A percentile compares a stretch with the other conserved stretches of the same genome.
phyloP scores from a whole-genome alignment of 116 monocot genomes.

The Zostera marina region DNA sequence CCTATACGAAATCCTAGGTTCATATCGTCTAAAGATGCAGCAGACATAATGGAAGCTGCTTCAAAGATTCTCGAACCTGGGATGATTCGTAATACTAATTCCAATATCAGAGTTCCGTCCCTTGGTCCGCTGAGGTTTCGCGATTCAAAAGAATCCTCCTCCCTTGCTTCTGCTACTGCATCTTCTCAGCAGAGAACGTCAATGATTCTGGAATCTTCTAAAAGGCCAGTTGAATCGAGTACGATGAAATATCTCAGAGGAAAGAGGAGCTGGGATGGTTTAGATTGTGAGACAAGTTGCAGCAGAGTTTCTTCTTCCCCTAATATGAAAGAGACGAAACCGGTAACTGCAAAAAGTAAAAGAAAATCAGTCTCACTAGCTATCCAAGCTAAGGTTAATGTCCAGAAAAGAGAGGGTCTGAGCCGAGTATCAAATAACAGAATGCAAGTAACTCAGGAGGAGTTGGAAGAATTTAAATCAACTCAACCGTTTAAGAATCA shows the following conservation, averaged over 20 bases:
- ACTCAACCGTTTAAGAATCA: slow-evolving; percentile 42
- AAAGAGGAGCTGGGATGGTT: slow-evolving; percentile 46
- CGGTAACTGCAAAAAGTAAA: slow-evolving; percentile 20
- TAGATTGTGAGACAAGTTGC: slow-evolving; percentile 22
- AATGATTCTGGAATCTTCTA: slow-evolving; percentile 32
- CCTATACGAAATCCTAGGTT: slow-evolving; percentile 78
- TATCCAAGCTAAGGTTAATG: slow-evolving; percentile 96
- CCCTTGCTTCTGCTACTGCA: not conserved
- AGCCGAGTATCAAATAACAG: slow-evolving; percentile 13
- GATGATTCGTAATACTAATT: slow-evolving; percentile 10
- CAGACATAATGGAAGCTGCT: slow-evolving; percentile 90
- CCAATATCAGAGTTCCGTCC: slow-evolving; percentile 28
- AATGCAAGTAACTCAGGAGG: slow-evolving; percentile 15
- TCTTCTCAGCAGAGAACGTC: slow-evolving; percentile 33
- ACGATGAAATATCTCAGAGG: slow-evolving; percentile 36
- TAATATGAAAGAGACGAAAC: slow-evolving; percentile 19
- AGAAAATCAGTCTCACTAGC: slow-evolving; percentile 76
- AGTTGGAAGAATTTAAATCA: slow-evolving; percentile 21
- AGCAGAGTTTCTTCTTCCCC: slow-evolving; percentile 27
- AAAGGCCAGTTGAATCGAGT: slow-evolving; percentile 25
- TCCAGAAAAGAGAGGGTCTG: slow-evolving; percentile 67
- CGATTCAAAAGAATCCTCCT: slow-evolving; percentile 28
- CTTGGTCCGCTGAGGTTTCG: slow-evolving; percentile 27
- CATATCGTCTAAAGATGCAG: slow-evolving; percentile 59
- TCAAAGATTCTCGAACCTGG: slow-evolving; percentile 75